phyloP scores from a whole-genome alignment of 768 basidiomycete species.

The Agaricus blazei region DNA sequence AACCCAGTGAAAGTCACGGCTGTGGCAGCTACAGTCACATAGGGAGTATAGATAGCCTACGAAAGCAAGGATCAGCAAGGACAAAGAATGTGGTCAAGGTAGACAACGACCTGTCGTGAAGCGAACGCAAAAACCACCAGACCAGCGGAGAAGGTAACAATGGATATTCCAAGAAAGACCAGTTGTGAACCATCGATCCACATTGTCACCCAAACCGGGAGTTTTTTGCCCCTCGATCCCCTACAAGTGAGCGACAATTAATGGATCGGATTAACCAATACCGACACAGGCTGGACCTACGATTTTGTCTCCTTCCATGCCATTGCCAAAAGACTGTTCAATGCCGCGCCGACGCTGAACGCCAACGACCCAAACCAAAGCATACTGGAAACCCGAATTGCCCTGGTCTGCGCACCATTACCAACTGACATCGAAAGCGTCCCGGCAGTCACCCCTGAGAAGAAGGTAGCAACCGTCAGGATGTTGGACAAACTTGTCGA shows the following conservation, averaged over 20 bases:
- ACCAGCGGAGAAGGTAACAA: conserved; percentile 5
- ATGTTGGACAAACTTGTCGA: conserved; percentile 3
- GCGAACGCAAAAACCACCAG: conserved; percentile 5
- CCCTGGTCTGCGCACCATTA: not conserved
- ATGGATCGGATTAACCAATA: not conserved
- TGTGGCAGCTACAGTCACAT: conserved; percentile 3
- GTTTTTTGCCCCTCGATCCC: conserved; percentile 1
- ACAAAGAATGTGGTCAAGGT: not conserved
- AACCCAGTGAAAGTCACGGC: conserved; percentile 4
- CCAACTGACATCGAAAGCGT: conserved; percentile 1
- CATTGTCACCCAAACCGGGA: conserved; percentile 8
- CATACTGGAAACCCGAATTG: conserved; percentile 15
- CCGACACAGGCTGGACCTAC: conserved; percentile 12
- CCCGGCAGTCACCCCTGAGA: conserved; percentile 2
- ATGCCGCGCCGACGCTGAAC: conserved; percentile 20
- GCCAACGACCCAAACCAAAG: conserved; percentile 21
- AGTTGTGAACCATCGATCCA: conserved; percentile 5
- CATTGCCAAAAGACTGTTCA: conserved; percentile 19
- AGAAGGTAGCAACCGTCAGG: conserved; percentile 4
- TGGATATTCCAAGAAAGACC: conserved; percentile 5
- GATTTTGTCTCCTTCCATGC: conserved; percentile 20
- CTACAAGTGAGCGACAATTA: not conserved
- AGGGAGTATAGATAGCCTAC: conserved; percentile 1
- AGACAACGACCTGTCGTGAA: not conserved
- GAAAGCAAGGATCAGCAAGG: not conserved